Conservation (phyloP, 805 yeast genomes). For the Brettanomyces custersianus region DNA sequence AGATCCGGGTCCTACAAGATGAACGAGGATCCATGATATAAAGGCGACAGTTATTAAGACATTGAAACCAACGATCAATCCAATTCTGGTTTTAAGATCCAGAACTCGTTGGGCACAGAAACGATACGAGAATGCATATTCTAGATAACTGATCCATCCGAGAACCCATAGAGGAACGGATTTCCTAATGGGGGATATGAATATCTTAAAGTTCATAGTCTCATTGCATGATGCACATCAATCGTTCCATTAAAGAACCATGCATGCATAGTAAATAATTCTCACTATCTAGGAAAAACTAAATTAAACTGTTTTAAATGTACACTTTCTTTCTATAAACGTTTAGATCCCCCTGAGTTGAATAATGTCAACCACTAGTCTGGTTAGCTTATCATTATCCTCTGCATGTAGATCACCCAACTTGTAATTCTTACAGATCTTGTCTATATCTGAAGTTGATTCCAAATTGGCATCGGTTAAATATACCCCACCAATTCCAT, state of each 20-base stretch:
- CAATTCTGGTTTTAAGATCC: slow-evolving; percentile 19
- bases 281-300: too few species aligned
- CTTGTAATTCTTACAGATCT: slow-evolving; percentile 20
- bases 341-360: slow-evolving; percentile 21
- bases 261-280: too few species aligned
- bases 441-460: slow-evolving; percentile 24
- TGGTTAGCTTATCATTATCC: slow-evolving; percentile 13
- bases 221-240: too few species aligned
- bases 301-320: too few species aligned
- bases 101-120: slow-evolving; percentile 21
- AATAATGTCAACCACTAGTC: slow-evolving; percentile 18
- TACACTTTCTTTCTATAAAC: too few species aligned
- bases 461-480: slow-evolving; percentile 25
- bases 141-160: slow-evolving; percentile 18
- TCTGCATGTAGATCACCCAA: slow-evolving; percentile 10
- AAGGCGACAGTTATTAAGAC: slow-evolving; percentile 20
- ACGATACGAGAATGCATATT: slow-evolving; percentile 21
- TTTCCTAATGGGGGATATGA: too few species aligned
- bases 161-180: slow-evolving; percentile 12
- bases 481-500: slow-evolving; percentile 27
- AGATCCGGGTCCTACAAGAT: slow-evolving; percentile 51
- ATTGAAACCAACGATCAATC: slow-evolving; percentile 23
- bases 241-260: too few species aligned
- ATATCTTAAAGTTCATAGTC: too few species aligned
- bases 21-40: slow-evolving; percentile 36